Conservation (phyloP, 306 rosid genomes). For the Vigna unguiculata region DNA sequence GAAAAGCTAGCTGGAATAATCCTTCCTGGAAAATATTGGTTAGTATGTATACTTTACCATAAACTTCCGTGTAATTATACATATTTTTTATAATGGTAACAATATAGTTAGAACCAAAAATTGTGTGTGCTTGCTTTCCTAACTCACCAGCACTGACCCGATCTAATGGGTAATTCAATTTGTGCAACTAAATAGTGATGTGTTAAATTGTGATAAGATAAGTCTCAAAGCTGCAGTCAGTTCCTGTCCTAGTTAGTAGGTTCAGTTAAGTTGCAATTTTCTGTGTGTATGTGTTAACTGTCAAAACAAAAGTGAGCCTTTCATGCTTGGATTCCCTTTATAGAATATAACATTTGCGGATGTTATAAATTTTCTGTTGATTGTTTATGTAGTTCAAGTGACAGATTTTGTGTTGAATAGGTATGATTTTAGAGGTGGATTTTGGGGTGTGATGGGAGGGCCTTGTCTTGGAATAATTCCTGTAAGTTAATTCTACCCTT, state of each 20-base stretch:
- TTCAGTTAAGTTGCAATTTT: conserved; percentile 14
- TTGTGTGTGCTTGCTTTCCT: too few species aligned
- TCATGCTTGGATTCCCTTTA: conserved; percentile 12
- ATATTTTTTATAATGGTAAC: too few species aligned
- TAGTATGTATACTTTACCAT: conserved; percentile 25
- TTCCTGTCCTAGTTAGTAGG: conserved; percentile 25
- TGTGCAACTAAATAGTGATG: too few species aligned
- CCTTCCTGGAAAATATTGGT: conserved; percentile 96
- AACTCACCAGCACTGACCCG: too few species aligned
- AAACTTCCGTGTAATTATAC: too few species aligned
- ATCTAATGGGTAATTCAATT: too few species aligned
- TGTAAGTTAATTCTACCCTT: conserved; percentile 61
- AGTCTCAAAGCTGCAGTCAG: neutral
- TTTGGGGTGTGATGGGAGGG: conserved; percentile 92
- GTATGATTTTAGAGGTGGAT: conserved; percentile 94
- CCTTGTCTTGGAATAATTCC: conserved; percentile 94
- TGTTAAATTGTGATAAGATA: too few species aligned
- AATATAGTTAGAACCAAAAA: too few species aligned
- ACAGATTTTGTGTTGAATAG: conserved; percentile 51
- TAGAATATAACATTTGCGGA: conserved; percentile 8
- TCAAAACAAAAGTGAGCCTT: neutral
- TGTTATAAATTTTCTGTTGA: conserved; percentile 2
- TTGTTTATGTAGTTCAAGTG: conserved; percentile 26
- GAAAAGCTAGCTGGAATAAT: conserved; percentile 88
- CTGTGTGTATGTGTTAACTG: neutral